phyloP scores from a whole-genome alignment of 164 flowering plant genomes.

The Aristolochia californica region DNA sequence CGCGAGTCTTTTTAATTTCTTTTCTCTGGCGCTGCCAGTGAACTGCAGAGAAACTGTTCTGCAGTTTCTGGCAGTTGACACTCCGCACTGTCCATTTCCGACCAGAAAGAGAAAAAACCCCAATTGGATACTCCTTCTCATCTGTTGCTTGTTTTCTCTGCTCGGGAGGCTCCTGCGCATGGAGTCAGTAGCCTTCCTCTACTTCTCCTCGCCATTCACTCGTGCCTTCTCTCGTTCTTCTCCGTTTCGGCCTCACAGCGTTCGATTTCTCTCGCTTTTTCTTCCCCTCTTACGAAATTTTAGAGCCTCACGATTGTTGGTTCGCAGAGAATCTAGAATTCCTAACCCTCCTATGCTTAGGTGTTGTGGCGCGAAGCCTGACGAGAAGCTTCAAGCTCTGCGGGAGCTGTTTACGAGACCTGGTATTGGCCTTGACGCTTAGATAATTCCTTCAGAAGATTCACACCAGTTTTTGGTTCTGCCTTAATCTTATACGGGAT shows the following conservation, averaged over 20 bases:
- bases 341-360: constrained; percentile 18
- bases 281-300: constrained; percentile 18
- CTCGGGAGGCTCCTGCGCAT: no score
- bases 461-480: constrained; percentile 70
- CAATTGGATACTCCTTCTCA: no score
- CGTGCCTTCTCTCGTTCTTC: constrained; percentile 3
- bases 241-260: constrained; percentile 11
- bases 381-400: constrained; percentile 64
- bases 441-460: constrained; percentile 90
- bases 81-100: no score
- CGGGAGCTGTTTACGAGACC: constrained; percentile 67
- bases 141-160: no score
- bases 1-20: no score
- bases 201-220: neutral
- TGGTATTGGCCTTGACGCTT: constrained; percentile 72
- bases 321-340: constrained; percentile 4
- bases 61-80: no score
- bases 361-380: constrained; percentile 34
- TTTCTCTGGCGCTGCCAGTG: no score
- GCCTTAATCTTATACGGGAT: neutral
- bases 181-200: neutral
- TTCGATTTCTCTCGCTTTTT: constrained; percentile 22
- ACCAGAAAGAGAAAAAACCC: no score
- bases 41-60: no score
- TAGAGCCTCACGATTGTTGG: constrained; percentile 8